Conservation (phyloP, 2,329 filamentous ascomycete genomes). For the Scleromitrula shiraiana region DNA sequence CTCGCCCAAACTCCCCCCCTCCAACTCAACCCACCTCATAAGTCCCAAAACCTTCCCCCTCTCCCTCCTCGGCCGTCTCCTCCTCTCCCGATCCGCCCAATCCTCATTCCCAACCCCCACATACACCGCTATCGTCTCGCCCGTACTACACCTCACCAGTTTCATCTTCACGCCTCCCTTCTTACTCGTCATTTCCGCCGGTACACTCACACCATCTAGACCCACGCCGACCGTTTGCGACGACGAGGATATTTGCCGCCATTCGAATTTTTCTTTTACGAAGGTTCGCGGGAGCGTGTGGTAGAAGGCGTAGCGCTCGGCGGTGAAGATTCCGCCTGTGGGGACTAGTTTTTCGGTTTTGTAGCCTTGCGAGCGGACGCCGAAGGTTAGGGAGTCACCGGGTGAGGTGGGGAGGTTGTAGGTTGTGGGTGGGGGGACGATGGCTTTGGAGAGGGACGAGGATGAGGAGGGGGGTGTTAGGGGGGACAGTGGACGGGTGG, state of each 20-base stretch:
- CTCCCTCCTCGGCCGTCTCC: slow-evolving; percentile 15
- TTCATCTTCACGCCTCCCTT: slow-evolving; percentile 19
- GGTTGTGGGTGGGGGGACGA: slow-evolving; percentile 2
- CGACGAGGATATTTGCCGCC: slow-evolving; percentile 13
- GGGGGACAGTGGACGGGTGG: slow-evolving; percentile 6
- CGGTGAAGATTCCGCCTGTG: slow-evolving; percentile 18
- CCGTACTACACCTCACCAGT: slow-evolving; percentile 18
- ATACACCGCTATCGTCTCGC: slow-evolving; percentile 24
- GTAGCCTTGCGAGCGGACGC: slow-evolving; percentile 9
- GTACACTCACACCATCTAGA: neutral
- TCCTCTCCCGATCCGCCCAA: slow-evolving; percentile 14
- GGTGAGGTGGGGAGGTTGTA: slow-evolving; percentile 7
- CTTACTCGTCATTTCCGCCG: slow-evolving; percentile 11
- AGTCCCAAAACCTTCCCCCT: neutral
- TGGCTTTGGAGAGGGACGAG: neutral
- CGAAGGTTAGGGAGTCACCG: slow-evolving; percentile 6
- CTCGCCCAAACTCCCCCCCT: slow-evolving; percentile 16
- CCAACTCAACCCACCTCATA: slow-evolving; percentile 5
- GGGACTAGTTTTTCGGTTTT: slow-evolving; percentile 16
- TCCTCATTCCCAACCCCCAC: slow-evolving; percentile 15
- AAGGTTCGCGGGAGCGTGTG: slow-evolving; percentile 16
- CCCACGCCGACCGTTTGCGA: neutral
- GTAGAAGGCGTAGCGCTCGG: slow-evolving; percentile 21
- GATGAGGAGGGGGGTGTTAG: slow-evolving; percentile 7
- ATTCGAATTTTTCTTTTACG: slow-evolving; percentile 22